Conservation (phyloP, 2,329 filamentous ascomycete genomes). For the Diplodia sapinea region DNA sequence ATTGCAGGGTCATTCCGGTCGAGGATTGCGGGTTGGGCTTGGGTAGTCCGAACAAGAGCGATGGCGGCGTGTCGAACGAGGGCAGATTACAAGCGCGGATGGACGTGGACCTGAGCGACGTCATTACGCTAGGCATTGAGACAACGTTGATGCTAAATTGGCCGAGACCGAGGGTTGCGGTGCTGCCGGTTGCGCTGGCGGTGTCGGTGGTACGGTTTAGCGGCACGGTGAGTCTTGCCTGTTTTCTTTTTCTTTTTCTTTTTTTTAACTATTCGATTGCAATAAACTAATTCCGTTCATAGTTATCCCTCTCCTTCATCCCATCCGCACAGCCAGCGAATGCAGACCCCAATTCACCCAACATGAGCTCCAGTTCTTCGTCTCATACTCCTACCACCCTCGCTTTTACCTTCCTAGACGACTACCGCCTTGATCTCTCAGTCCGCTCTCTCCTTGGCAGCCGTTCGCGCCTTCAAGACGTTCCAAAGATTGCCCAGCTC, state of each 20-base stretch:
- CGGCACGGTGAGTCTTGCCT: constrained; percentile 64
- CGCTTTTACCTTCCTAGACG: constrained; percentile 90
- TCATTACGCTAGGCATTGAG: constrained; percentile 92
- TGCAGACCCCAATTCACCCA: constrained; percentile 46
- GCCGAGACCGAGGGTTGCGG: constrained; percentile 84
- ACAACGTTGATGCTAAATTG: constrained; percentile 95
- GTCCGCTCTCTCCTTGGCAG: constrained; percentile 80
- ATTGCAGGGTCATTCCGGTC: constrained; percentile 92
- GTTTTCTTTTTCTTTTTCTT: too few relatives aligned
- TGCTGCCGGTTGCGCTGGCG: constrained; percentile 87
- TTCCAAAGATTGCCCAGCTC: constrained; percentile 85
- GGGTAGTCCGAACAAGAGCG: constrained; percentile 41
- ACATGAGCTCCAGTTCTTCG: constrained; percentile 34
- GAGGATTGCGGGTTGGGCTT: constrained; percentile 71
- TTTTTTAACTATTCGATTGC: background rate
- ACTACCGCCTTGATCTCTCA: constrained; percentile 83
- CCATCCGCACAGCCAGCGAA: constrained; percentile 60
- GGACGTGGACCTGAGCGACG: constrained; percentile 96
- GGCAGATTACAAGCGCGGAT: constrained; percentile 88
- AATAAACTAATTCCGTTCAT: background rate
- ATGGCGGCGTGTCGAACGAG: constrained; percentile 52
- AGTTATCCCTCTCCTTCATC: constrained; percentile 86
- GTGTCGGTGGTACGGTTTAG: constrained; percentile 94
- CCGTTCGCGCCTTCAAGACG: constrained; percentile 79
- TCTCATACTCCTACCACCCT: constrained; percentile 74